Evolutionary conservation across 2,329 filamentous ascomycete species (phyloP), one percentile per base, ranked within the genome.

Genomic region (Epichloe glyceriae): DNA sequence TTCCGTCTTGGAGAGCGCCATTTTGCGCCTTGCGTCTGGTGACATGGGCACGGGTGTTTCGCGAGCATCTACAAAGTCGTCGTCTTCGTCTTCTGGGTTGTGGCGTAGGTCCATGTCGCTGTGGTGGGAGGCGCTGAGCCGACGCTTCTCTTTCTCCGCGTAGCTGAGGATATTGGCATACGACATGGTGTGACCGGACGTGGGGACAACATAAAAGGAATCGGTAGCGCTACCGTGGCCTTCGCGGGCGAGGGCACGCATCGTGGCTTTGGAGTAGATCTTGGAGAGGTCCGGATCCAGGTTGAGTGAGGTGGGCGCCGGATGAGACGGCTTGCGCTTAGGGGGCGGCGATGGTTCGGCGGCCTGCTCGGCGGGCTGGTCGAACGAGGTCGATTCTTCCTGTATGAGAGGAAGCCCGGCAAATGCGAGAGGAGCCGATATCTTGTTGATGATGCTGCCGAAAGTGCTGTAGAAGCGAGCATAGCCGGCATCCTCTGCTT

Each of bases 151-250:
- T 60, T 84, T 84, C 56, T 82, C 78, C 37, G 79, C 80, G 57
- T 80, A 83, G 41, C 73, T 84, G 19, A 95, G 72, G 49, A 98
- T 96, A 55, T 86, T 89, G 43, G 93, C 90, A 62, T 97, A 98
- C 0, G 89, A 93, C 53, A 90, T 85, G 3, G 89, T 96, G 56
- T 91, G 89, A 5, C 93, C 91, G 17, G 86, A 88, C 0, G 87
- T 86, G 4, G 91, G 93, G 1, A 98, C 93, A 1, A 97, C 86
- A 64, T 96, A 97, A 70, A 98, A 98, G 8, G 86, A 93, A 59
- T 86, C 86, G 52, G 75, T 79, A 15, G 78, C 71, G 15, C 22
- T 26, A 3, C 76, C 75, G 30, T 82, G 76, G 0, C 80, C 80
- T 33, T 84, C 83, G 51, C 86, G 82, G 19, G 81, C 76, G 41